These are phyloP conservation scores for Salvia hispanica DNA, from an alignment of 257 asterid genomes.

Conservation along the genomic window DNA sequence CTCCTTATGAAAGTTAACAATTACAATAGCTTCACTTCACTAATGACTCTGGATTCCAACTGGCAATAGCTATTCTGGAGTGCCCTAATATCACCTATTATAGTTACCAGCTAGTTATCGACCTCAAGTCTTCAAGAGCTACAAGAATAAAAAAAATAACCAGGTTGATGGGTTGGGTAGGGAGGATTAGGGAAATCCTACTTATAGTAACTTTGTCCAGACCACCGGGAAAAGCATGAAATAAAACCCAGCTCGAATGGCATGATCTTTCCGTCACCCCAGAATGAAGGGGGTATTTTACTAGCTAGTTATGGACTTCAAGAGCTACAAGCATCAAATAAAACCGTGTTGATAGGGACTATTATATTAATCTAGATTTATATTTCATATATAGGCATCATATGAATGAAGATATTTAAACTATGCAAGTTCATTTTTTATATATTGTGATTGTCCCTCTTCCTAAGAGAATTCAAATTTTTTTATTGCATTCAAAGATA, in stretches of 20 bases:
- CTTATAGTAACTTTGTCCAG: too few relatives aligned
- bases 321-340: conserved; percentile 15
- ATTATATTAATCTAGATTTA: neutral
- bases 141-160: conserved; percentile 11
- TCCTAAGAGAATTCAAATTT: neutral
- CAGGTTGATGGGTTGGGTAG: neutral
- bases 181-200: too few relatives aligned
- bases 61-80: neutral
- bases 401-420: neutral
- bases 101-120: neutral
- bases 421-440: neutral
- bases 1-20: neutral
- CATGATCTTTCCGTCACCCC: too few relatives aligned
- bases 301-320: conserved; percentile 8
- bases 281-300: too few relatives aligned
- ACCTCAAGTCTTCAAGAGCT: neutral
- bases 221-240: too few relatives aligned
- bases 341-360: neutral
- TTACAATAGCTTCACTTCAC: neutral
- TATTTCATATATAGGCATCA: neutral
- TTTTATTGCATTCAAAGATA: neutral
- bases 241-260: too few relatives aligned
- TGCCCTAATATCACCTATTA: neutral
- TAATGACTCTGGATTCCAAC: conserved; percentile 1
- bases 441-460: neutral